These are phyloP conservation scores for Colletotrichum destructivum DNA, from an alignment of 2,329 filamentous ascomycete species.

Conservation along the genomic window DNA sequence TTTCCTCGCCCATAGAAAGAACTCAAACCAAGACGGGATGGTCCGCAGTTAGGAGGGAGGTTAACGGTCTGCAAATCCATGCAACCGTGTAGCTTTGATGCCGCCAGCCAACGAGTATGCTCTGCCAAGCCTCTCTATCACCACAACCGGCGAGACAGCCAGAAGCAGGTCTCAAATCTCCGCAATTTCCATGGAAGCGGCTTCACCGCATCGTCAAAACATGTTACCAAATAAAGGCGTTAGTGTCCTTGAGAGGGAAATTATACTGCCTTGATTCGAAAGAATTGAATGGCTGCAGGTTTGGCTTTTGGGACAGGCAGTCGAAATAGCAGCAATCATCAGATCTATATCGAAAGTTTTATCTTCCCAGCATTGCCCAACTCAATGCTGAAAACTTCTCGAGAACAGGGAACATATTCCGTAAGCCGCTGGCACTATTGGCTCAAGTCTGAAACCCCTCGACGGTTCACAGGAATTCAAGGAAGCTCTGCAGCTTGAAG, in stretches of 20 bases:
- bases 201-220: neutral
- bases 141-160: neutral
- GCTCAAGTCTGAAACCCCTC: neutral
- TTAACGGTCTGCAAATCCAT: neutral
- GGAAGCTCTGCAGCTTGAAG: neutral
- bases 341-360: too few species aligned
- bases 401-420: neutral
- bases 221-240: too few species aligned
- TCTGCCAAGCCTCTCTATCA: neutral
- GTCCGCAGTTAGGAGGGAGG: neutral
- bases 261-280: neutral
- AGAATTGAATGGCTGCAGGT: neutral
- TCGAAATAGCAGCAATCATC: neutral
- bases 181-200: neutral
- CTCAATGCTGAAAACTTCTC: neutral
- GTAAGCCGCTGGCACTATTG: neutral
- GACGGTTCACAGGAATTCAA: neutral
- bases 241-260: too few species aligned
- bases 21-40: neutral
- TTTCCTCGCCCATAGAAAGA: neutral
- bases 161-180: slow-evolving; percentile 2
- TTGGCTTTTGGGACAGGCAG: neutral
- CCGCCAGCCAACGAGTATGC: too few species aligned
- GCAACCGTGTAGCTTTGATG: neutral
- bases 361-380: too few species aligned